Percentiles rank a stretch among this genome's conserved stretches.
Evolutionary conservation across 306 rosid species (phyloP).

Genomic region (Fragaria ananassa): DNA sequence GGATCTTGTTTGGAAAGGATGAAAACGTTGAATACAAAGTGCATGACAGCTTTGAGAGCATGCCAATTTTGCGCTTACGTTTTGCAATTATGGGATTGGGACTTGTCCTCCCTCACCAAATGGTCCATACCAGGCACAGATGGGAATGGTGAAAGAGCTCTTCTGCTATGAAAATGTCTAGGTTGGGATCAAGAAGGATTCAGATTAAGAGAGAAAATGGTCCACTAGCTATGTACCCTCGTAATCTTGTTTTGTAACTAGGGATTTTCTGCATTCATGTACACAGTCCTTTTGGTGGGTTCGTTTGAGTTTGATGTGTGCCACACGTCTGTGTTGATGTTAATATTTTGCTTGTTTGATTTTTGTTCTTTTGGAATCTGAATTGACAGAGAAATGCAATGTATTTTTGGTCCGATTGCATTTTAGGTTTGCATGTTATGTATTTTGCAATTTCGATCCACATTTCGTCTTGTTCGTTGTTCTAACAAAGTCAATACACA

Average conservation of each 20-base stretch:
- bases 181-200: neutral
- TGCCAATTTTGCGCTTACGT: slow-evolving; percentile 13
- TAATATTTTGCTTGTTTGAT: too few relatives aligned
- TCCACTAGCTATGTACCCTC: neutral
- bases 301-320: neutral
- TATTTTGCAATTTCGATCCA: neutral
- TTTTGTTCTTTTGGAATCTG: neutral
- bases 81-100: slow-evolving; percentile 33
- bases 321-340: neutral
- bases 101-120: slow-evolving; percentile 1
- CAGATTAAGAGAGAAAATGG: slow-evolving; percentile 4
- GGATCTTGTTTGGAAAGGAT: slow-evolving; percentile 31
- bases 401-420: neutral
- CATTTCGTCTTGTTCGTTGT: neutral
- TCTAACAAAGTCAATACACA: neutral
- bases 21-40: slow-evolving; percentile 21
- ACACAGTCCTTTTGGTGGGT: neutral
- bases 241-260: neutral
- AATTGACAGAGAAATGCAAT: neutral
- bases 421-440: neutral
- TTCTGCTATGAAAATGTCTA: neutral
- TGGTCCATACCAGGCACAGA: slow-evolving; percentile 26
- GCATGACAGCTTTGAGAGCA: slow-evolving; percentile 10
- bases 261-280: neutral
- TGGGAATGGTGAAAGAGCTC: slow-evolving; percentile 1